phyloP scores from a whole-genome alignment of 2,329 filamentous ascomycete genomes.

The Venturia aucupariae region DNA sequence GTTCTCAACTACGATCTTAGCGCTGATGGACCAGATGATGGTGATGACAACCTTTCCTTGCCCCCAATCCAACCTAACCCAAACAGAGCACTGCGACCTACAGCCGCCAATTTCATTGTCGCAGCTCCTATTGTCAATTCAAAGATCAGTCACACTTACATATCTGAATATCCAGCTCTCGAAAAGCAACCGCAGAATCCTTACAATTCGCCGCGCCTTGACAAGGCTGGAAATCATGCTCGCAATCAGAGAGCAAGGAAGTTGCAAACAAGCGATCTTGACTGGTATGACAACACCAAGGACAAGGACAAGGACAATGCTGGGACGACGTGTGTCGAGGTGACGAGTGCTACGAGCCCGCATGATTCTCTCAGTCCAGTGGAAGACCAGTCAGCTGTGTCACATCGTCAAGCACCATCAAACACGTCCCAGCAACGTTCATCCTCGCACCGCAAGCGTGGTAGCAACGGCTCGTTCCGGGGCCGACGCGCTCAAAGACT shows the following conservation, averaged over 20 bases:
- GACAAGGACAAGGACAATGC: neutral
- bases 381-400: neutral
- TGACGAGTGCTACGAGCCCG: neutral
- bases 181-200: slow-evolving; percentile 22
- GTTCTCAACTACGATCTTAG: slow-evolving; percentile 94
- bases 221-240: slow-evolving; percentile 53
- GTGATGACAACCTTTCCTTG: slow-evolving; percentile 53
- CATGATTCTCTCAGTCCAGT: slow-evolving; percentile 4
- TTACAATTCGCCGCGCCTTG: slow-evolving; percentile 28
- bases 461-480: slow-evolving; percentile 3
- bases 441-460: slow-evolving; percentile 2
- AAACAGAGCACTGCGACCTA: slow-evolving; percentile 37
- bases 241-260: slow-evolving; percentile 77
- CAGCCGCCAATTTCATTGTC: slow-evolving; percentile 25
- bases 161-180: slow-evolving; percentile 9
- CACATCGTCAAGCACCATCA: neutral
- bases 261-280: slow-evolving; percentile 90
- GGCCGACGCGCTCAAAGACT: neutral
- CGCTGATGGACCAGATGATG: slow-evolving; percentile 64
- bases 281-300: slow-evolving; percentile 55
- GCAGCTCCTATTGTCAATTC: slow-evolving; percentile 36
- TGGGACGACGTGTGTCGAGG: neutral
- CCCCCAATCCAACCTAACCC: slow-evolving; percentile 34
- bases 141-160: slow-evolving; percentile 23
- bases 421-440: neutral